Evolutionary conservation across 2,329 filamentous ascomycete genomes (phyloP), one percentile per base, ranked within the genome.

Genomic region (Colletotrichum liaoningense): DNA sequence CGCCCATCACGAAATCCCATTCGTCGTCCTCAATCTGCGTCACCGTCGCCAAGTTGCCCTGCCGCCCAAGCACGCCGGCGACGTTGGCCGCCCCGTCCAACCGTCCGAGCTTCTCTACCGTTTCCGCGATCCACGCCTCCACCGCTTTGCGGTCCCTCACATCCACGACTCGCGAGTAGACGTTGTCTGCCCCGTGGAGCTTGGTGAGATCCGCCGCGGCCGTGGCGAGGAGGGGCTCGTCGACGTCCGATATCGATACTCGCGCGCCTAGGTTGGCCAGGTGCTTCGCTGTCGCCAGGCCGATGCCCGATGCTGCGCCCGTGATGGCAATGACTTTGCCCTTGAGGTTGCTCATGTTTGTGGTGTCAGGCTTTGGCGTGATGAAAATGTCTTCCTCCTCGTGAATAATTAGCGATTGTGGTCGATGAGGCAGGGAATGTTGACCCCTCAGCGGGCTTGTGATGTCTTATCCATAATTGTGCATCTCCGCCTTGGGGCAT

Each of bases 271-370:
- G 80, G 1, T 79, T 76, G 66, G 84, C 82, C 1, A 88, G 81
- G 22, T 85, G 81, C 19, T 81, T 80, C 9, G 86, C 84, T 11
- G 86, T 86, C 12, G 84, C 84, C 16, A 85, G 81, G 38, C 87
- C 88, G 63, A 89, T 89, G 12, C 87, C 88, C 5, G 82, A 83
- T 0, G 84, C 84, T 1, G 84, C 84, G 35, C 87, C 87, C 4
- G 86, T 88, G 30, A 89, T 77, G 66, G 85, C 85, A 71, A 88
- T 83, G 58, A 88, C 83, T 78, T 86, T 88, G 69, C 71, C 76
- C 19, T 74, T 52, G 7, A 80, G 71, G 5, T 62, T 54, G 49
- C 57, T 35, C 67, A 74, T 71, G 14, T 26, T 57, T 46, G 7
- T 38, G 12, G 4, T 28, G 9, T 35, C 33, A 49, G 1, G 3